Evolutionary conservation across 139 green algal species (phyloP), one percentile per base, ranked within the genome.

Genomic region (Picochlorum sp.): DNA sequence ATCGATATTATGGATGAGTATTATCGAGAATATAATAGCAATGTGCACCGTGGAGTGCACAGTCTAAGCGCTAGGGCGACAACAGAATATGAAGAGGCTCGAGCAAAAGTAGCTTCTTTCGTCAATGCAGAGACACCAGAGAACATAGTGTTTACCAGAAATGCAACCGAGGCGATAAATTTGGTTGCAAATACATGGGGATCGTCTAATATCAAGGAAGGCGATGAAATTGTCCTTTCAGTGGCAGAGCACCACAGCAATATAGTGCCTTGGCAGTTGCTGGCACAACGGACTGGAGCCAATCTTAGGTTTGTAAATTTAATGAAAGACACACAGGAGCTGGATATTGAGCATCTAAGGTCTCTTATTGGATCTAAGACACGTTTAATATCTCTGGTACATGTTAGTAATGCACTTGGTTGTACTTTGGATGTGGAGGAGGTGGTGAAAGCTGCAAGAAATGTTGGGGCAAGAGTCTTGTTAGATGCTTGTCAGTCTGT

Each of bases 171-270:
- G 67, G 93, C 85, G 7, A 93, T 99, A 59, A 99, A 99, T 74
- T 69, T 99, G 40, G 89, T 99, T 33, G 91, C 91, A 13, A 80
- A 94, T 67, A 93, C 69, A 39, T 99, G 93, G 93, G 93, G 86
- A 2, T 31, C 76, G 16, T 31, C 60, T 9, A 89, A 93, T 67
- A 64, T 99, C 8, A 68, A 77, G 35, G 26, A 64, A 10, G 93
- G 93, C 4, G 93, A 99, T 57, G 93, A 98, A 83, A 83, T 97
- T 30, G 69, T 98, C n/a, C 35, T 90, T 20, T 89, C 79, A 7
- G 90, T 96, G 5, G 87, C 89, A 39, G 93, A 98, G 83, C 91
- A 97, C 70, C 93, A 99, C 78, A 88, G 74, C 81, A 98, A 98
- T 70, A 56, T 98, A 30, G 91, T 98, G 31, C 93, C 93, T 6